Evolutionary conservation across 352 stramenopile species (phyloP).

Genomic region (Phytopythium sindhum): DNA sequence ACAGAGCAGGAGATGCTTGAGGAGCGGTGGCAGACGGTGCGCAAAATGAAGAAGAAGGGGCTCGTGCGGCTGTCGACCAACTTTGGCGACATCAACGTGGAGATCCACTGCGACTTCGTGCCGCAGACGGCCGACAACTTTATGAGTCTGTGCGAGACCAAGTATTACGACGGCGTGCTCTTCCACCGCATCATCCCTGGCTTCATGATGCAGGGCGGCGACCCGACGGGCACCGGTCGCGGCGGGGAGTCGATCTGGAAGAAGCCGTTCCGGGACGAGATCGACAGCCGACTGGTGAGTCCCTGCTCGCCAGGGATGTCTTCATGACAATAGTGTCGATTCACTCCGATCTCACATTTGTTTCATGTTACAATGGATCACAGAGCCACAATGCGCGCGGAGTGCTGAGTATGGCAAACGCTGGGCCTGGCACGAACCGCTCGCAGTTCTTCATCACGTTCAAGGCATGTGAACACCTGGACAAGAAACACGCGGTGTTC

Average conservation of each 20-base stretch:
- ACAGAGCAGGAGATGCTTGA: constrained; percentile 64
- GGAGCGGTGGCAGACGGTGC: constrained; percentile 83
- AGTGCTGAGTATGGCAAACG: constrained; percentile 97
- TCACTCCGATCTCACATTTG: not conserved
- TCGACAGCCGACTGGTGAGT: constrained; percentile 91
- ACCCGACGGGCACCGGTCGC: constrained; percentile 94
- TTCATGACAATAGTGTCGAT: not conserved
- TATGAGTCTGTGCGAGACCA: constrained; percentile 89
- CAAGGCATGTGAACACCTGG: constrained; percentile 93
- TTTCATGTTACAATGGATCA: not conserved
- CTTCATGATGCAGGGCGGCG: constrained; percentile 96
- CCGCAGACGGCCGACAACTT: constrained; percentile 97
- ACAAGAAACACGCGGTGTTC: constrained; percentile 98
- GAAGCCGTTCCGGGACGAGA: constrained; percentile 95
- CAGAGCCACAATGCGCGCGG: constrained; percentile 86
- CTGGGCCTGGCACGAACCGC: constrained; percentile 93
- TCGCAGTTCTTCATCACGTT: constrained; percentile 99
- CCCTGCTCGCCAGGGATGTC: not conserved
- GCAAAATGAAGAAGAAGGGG: constrained; percentile 94
- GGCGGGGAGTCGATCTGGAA: constrained; percentile 95
- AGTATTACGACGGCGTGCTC: constrained; percentile 92
- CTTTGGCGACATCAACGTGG: constrained; percentile 93
- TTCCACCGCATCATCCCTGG: constrained; percentile 97
- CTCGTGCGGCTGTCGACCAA: constrained; percentile 95
- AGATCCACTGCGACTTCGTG: constrained; percentile 96